Conservation (phyloP, 768 basidiomycete genomes). For the Holtermannia corniformis region DNA sequence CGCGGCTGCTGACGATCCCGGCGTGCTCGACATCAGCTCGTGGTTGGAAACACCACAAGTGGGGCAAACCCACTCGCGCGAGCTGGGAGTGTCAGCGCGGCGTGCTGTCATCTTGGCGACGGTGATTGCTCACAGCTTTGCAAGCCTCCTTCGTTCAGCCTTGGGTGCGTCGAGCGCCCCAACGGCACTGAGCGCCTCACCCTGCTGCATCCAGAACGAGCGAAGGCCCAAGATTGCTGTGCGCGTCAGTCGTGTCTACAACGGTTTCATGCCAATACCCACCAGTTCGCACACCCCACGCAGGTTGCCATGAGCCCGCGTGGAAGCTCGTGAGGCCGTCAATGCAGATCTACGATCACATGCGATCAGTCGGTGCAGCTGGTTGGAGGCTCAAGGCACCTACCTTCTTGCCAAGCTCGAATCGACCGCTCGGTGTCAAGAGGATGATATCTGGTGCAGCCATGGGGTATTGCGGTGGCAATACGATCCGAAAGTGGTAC, state of each 20-base stretch:
- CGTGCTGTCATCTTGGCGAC: slow-evolving; percentile 27
- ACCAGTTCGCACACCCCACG: slow-evolving; percentile 91
- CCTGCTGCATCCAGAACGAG: slow-evolving; percentile 41
- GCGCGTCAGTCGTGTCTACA: neutral
- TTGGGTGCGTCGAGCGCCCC: slow-evolving; percentile 36
- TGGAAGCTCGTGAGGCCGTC: slow-evolving; percentile 51
- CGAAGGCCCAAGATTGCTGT: slow-evolving; percentile 40
- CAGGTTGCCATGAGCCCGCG: slow-evolving; percentile 94
- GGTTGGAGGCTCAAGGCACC: slow-evolving; percentile 64
- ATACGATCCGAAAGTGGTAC: slow-evolving; percentile 86
- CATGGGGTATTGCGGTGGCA: slow-evolving; percentile 93
- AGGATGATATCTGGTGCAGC: slow-evolving; percentile 91
- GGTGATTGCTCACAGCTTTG: slow-evolving; percentile 27
- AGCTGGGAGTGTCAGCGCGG: slow-evolving; percentile 13
- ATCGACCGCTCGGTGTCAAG: slow-evolving; percentile 93
- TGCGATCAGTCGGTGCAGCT: slow-evolving; percentile 78
- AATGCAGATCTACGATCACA: slow-evolving; percentile 34
- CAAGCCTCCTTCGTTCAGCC: slow-evolving; percentile 37
- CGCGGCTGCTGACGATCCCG: too few species aligned
- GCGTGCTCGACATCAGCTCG: slow-evolving; percentile 2
- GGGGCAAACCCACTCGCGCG: neutral
- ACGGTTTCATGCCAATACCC: neutral
- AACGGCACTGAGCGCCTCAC: slow-evolving; percentile 34
- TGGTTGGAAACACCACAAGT: neutral
- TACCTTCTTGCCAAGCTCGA: slow-evolving; percentile 92